Evolutionary conservation across 306 rosid species (phyloP), one percentile per base, ranked within the genome.

Genomic region (Erythrophleum fordii): DNA sequence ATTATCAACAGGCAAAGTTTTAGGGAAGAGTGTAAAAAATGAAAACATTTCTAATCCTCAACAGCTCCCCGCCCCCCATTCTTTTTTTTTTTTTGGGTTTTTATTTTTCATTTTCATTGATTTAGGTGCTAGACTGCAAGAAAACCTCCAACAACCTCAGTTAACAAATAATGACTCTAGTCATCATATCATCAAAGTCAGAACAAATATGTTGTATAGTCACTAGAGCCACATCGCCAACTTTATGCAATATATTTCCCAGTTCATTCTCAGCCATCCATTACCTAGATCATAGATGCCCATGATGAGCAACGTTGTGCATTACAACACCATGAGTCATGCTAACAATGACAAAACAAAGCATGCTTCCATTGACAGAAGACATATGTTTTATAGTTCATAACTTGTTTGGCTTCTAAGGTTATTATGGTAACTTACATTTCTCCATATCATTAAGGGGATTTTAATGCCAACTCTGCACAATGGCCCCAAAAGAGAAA

Each of bases 261-360:
- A 71, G 35, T 42, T 58, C 59, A 75, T 48, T 22, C 17, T 16
- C 64, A 65, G 25, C 49, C 22, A 64, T 65, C 25, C 46, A 8
- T 48, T 1, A n/a, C 65, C 20, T 44, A 37, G 55, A 23, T 35
- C 55, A 29, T 22, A 23, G 55, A 23, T 49, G 34, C 42, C 37
- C 64, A 48, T 49, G 35, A 65, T 0, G 35, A 34, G 41, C 62
- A 56, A 42, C 44, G 44, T 44, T 1, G 49, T 39, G 69, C 8
- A 20, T 69, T 59, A 60, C 31, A 75, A 72, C 37, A 34, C 61
- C 44, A 76, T 4, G 60, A 53, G 55, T 3, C 42, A 61, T 55
- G 77, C 55, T 11, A 46, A 26, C 46, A 78, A 48, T 28, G 56
- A 75, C 6, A 69, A 53, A 75, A 80, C 82, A 80, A 7, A 53